Percentiles rank a stretch among this genome's conserved stretches.
Conservation (phyloP, 2,329 filamentous ascomycete genomes). For the Didymella glomerata region DNA sequence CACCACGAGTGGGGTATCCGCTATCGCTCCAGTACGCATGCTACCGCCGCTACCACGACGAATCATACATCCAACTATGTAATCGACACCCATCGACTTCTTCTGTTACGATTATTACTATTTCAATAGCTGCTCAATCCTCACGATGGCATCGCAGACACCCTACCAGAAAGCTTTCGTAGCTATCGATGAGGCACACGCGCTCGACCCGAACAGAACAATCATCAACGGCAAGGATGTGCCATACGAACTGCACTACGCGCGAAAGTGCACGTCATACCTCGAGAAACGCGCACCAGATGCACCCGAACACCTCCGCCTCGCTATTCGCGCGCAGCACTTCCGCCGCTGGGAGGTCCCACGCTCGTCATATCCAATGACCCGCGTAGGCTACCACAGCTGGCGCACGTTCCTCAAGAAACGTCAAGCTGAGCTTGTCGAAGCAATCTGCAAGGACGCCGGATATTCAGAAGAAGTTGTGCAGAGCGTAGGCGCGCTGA, state of each 20-base stretch:
- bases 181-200: constrained; percentile 77
- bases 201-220: constrained; percentile 69
- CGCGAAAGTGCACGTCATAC: constrained; percentile 79
- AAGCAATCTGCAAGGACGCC: constrained; percentile 61
- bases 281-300: constrained; percentile 67
- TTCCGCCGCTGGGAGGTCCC: constrained; percentile 87
- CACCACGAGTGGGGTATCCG: neutral
- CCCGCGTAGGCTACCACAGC: constrained; percentile 76
- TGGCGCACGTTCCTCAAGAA: constrained; percentile 81
- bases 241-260: constrained; percentile 85
- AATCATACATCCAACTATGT: neutral
- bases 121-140: neutral
- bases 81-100: neutral
- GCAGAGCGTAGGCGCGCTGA: constrained; percentile 71
- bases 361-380: constrained; percentile 75
- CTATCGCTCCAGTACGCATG: constrained; percentile 6
- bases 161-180: constrained; percentile 61
- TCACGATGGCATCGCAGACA: constrained; percentile 5
- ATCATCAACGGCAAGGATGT: constrained; percentile 55
- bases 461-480: constrained; percentile 64
- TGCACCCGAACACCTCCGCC: constrained; percentile 71
- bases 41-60: neutral
- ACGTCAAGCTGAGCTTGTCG: constrained; percentile 70
- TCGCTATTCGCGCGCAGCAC: constrained; percentile 86
- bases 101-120: neutral